phyloP scores from a whole-genome alignment of 257 asterid species.

The Voacanga thouarsii region DNA sequence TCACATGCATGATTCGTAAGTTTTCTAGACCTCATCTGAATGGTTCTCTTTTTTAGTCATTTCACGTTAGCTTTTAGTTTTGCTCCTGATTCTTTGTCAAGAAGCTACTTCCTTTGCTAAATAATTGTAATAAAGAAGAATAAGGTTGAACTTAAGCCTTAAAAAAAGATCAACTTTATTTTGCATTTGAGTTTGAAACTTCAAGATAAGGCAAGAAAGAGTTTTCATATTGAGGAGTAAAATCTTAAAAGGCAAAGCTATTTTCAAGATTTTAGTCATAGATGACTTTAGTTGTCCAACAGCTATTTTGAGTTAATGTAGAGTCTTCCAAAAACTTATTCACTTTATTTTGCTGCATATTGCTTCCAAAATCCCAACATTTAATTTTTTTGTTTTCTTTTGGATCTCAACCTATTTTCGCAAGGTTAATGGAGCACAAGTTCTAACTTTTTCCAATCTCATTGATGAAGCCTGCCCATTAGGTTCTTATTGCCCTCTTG shows the following conservation, averaged over 20 bases:
- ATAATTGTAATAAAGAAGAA: background rate
- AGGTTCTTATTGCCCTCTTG: conserved; percentile 85
- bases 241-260: background rate
- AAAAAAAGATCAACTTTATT: background rate
- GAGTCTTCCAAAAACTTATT: background rate
- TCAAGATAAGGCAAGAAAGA: background rate
- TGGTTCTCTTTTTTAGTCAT: background rate
- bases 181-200: conserved; percentile 2
- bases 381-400: background rate
- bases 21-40: conserved; percentile 10
- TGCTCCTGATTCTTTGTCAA: background rate
- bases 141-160: background rate
- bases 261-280: background rate
- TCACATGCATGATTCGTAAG: conserved; percentile 99
- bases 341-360: background rate
- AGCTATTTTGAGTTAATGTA: background rate
- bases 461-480: conserved; percentile 80
- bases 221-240: background rate
- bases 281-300: background rate
- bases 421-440: background rate
- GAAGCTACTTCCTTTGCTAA: background rate
- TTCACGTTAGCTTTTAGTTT: background rate
- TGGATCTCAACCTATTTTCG: background rate
- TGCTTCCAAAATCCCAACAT: background rate
- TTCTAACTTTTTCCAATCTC: conserved; percentile 22